A percentile compares a stretch with the other conserved stretches of the same genome.
Conservation (phyloP, 2,329 filamentous ascomycete genomes). For the Calycina marina region DNA sequence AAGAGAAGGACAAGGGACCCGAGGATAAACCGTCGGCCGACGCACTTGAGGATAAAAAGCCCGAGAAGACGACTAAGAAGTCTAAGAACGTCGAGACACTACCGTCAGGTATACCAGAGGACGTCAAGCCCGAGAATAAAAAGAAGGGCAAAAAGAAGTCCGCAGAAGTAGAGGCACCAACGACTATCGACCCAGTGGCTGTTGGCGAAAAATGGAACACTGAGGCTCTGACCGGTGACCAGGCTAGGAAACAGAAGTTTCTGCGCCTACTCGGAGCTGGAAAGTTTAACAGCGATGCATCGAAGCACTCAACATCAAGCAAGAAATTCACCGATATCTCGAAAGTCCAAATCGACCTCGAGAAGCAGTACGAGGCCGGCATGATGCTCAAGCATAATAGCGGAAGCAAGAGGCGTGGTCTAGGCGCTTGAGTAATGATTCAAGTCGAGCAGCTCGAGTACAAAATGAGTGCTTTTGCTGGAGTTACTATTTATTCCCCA, state of each 20-base stretch:
- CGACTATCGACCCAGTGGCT: not conserved
- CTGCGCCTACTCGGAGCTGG: constrained; percentile 22
- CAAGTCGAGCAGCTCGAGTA: not conserved
- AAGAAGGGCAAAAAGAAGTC: constrained; percentile 5
- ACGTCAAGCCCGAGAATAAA: constrained; percentile 3
- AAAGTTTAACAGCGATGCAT: constrained; percentile 7
- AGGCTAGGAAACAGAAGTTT: constrained; percentile 22
- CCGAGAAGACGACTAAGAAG: constrained; percentile 5
- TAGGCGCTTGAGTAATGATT: constrained; percentile 21
- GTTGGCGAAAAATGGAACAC: constrained; percentile 19
- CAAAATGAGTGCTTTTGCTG: not conserved
- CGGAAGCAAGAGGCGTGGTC: constrained; percentile 22
- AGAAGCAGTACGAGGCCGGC: constrained; percentile 24
- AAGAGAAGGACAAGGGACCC: constrained; percentile 2
- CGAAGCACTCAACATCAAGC: constrained; percentile 2
- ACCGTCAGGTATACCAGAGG: not conserved
- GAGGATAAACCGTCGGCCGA: not conserved
- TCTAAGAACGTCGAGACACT: not conserved
- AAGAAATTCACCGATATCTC: constrained; percentile 11
- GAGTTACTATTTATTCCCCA: too few species aligned
- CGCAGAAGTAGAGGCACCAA: constrained; percentile 3
- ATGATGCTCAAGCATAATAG: constrained; percentile 25
- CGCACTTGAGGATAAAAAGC: not conserved
- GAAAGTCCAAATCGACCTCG: constrained; percentile 22
- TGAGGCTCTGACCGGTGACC: constrained; percentile 19